Base-by-base conservation (phyloP, 345 rosid genomes). In the Bruguiera parviflora region DNA sequence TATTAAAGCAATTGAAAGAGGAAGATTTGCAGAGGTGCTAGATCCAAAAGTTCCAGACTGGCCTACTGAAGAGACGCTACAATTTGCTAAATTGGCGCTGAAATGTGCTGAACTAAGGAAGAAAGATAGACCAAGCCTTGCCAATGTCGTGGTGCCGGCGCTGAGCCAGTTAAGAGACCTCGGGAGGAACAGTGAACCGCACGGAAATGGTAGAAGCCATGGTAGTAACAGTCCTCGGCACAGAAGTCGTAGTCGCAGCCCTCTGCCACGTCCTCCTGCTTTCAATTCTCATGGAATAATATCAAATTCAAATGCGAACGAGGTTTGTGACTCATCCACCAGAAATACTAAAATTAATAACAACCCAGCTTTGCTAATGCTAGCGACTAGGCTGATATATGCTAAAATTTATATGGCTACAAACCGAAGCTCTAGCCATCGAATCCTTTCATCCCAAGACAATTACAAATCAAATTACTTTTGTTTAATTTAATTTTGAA, bases 41-140 rank as follows among this genome's bases (percentile, higher is more conserved):
- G 97, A 91, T 52, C 87, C 86, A 20, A 57, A 72, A 1, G 83
- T 93, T 37, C 13, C 71, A 5, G 96, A 89, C 61, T 91, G 97
- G 96, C 97, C 94, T 16, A 68, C 89, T 3, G 97, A 88, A 80
- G 91, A 86, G 75, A 86, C 92, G 47, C 33, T 76, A 73, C 33
- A 32, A 20, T 91, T 80, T 61, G 96, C 96, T 28, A 81, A 88
- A 74, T 43, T 93, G 69, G 84, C 91, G 24, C 61, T 88, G 19
- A 73, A 67, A 57, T 93, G 96, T 69, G 84, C 85, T 22, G 96
- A 93, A 81, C 80, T 93, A 58, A 87, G 94, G 68, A 88, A 93
- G 78, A 89, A 59, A 79, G 97, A 93, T 69, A 78, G 97, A 73
- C 97, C 98, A 29, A 88, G 84, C 79, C 97, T 93, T 58, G 86